Conservation (phyloP, 2,329 filamentous ascomycete genomes). For the Phaeosphaeria sp. region DNA sequence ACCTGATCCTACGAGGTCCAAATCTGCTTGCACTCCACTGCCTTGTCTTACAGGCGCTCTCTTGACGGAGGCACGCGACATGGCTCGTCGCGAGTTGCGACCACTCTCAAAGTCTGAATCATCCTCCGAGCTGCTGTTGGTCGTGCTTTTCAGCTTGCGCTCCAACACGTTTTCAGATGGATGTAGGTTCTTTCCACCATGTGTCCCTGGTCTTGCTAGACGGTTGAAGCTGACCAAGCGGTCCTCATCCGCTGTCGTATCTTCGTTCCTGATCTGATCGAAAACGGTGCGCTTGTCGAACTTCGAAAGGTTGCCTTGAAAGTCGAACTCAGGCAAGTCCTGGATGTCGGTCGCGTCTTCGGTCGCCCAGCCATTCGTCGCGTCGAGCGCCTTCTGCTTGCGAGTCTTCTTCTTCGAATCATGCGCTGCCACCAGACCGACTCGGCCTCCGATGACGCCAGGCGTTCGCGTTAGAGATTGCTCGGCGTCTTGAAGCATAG, state of each 20-base stretch:
- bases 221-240: constrained; percentile 92
- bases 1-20: constrained; percentile 40
- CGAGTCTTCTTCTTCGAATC: constrained; percentile 52
- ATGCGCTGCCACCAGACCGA: constrained; percentile 46
- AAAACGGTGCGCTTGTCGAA: constrained; percentile 95
- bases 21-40: constrained; percentile 50
- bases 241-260: constrained; percentile 86
- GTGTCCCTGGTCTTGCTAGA: constrained; percentile 57
- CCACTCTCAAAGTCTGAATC: constrained; percentile 50
- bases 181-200: constrained; percentile 84
- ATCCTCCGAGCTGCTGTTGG: constrained; percentile 43
- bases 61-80: constrained; percentile 50
- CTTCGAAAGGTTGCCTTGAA: constrained; percentile 85
- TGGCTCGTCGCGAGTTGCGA: constrained; percentile 46
- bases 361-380: constrained; percentile 88
- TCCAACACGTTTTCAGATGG: constrained; percentile 91
- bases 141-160: constrained; percentile 47
- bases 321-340: constrained; percentile 94
- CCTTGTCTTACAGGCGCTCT: constrained; percentile 47
- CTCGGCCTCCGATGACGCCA: constrained; percentile 47
- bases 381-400: constrained; percentile 59
- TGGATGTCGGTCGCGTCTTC: constrained; percentile 95
- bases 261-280: constrained; percentile 87
- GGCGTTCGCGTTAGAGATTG: constrained; percentile 44
- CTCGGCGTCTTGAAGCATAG: constrained; percentile 68